Percentiles rank a stretch among this genome's conserved stretches.
These are phyloP conservation scores for Verticillium isaacii DNA, from an alignment of 2,329 filamentous ascomycete genomes.

Conservation along the genomic window DNA sequence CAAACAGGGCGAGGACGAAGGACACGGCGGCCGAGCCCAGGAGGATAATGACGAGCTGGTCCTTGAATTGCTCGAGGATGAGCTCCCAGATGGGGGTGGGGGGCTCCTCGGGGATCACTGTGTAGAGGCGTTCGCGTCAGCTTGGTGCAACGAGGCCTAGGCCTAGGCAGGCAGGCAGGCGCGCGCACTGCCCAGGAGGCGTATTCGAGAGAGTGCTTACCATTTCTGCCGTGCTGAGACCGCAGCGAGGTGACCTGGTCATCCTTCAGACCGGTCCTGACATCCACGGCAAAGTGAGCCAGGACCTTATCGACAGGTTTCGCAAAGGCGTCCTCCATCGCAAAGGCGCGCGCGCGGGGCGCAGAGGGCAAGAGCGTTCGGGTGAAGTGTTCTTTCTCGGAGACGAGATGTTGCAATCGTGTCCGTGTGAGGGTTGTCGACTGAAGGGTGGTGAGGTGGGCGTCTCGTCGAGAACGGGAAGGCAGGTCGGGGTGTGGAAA, in stretches of 20 bases:
- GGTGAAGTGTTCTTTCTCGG: not conserved
- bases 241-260: constrained; percentile 52
- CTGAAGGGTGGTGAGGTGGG: not conserved
- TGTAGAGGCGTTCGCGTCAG: constrained; percentile 7
- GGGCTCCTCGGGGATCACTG: constrained; percentile 75
- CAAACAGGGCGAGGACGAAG: constrained; percentile 87
- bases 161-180: constrained; percentile 2
- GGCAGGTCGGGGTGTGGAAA: not conserved
- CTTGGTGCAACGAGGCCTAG: constrained; percentile 6
- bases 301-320: constrained; percentile 55
- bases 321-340: constrained; percentile 61
- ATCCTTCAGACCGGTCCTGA: constrained; percentile 50
- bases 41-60: constrained; percentile 93
- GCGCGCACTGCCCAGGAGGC: constrained; percentile 9
- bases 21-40: constrained; percentile 90
- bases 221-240: constrained; percentile 61
- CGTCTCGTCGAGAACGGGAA: not conserved
- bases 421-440: not conserved
- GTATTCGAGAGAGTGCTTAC: constrained; percentile 35
- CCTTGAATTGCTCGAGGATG: constrained; percentile 97
- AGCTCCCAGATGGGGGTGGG: constrained; percentile 95
- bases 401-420: not conserved
- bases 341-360: constrained; percentile 10
- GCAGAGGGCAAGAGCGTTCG: constrained; percentile 6
- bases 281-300: constrained; percentile 51